Conservation (phyloP, 306 rosid genomes). For the Rosa chinensis region DNA sequence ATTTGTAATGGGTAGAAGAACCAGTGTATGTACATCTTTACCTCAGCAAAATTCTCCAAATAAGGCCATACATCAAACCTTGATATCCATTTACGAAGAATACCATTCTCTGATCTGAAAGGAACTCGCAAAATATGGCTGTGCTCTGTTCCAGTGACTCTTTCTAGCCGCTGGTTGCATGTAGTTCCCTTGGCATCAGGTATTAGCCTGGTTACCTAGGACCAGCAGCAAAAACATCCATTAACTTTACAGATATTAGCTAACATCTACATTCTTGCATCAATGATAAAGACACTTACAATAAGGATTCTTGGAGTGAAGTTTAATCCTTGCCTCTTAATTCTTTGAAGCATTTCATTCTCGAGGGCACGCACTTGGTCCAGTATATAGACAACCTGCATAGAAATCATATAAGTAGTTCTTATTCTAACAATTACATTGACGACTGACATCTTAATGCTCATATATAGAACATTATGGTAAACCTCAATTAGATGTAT, state of each 20-base stretch:
- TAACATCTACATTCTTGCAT: not conserved
- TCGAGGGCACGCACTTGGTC: constrained; percentile 89
- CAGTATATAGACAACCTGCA: constrained; percentile 77
- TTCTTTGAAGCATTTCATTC: constrained; percentile 70
- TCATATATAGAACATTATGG: not conserved
- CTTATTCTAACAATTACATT: not conserved
- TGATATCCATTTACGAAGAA: constrained; percentile 68
- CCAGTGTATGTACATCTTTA: constrained; percentile 25
- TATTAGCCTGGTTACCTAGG: constrained; percentile 51
- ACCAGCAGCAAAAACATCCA: not conserved
- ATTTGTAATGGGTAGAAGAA: constrained; percentile 9
- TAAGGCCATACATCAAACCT: constrained; percentile 88
- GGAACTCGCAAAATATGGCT: constrained; percentile 84
- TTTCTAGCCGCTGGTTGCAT: constrained; percentile 90
- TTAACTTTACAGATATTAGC: not conserved
- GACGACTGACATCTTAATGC: not conserved
- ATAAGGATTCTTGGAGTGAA: constrained; percentile 66
- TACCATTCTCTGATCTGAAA: constrained; percentile 56
- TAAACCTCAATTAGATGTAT: not conserved
- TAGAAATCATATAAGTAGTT: not conserved
- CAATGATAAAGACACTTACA: constrained; percentile 37
- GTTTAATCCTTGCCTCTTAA: constrained; percentile 67
- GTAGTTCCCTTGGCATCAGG: constrained; percentile 68
- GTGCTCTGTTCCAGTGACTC: constrained; percentile 78
- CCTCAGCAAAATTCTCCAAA: constrained; percentile 92